Evolutionary conservation across 2,329 filamentous ascomycete genomes (phyloP).

Genomic region (Aspergillus sp.): DNA sequence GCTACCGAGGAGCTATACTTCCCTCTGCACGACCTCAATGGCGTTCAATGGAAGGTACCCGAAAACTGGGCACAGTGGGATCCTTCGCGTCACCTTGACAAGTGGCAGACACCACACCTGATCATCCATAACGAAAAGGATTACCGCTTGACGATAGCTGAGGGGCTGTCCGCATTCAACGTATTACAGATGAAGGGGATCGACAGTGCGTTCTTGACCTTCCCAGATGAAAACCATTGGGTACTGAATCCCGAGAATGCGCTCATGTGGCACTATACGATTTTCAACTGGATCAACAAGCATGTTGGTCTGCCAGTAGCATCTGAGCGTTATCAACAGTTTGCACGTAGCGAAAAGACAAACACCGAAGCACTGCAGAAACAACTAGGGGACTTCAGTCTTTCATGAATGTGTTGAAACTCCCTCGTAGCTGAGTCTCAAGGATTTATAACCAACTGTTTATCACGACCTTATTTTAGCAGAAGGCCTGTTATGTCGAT

Average conservation of each 20-base stretch:
- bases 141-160: slow-evolving; percentile 81
- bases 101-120: slow-evolving; percentile 86
- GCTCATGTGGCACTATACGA: slow-evolving; percentile 83
- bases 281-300: slow-evolving; percentile 72
- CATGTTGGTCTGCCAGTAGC: slow-evolving; percentile 55
- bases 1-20: slow-evolving; percentile 57
- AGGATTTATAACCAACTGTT: not conserved
- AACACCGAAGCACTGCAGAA: slow-evolving; percentile 10
- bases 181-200: slow-evolving; percentile 74
- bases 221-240: slow-evolving; percentile 80
- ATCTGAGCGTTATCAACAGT: slow-evolving; percentile 28
- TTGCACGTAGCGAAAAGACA: slow-evolving; percentile 1
- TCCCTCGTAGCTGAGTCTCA: not conserved
- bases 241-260: slow-evolving; percentile 90
- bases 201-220: slow-evolving; percentile 75
- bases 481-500: not conserved
- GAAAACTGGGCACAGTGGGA: slow-evolving; percentile 59
- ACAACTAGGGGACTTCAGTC: slow-evolving; percentile 19
- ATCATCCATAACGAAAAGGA: slow-evolving; percentile 90
- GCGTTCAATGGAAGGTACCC: slow-evolving; percentile 50
- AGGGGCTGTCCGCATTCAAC: slow-evolving; percentile 84
- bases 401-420: slow-evolving; percentile 9
- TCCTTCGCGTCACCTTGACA: slow-evolving; percentile 54
- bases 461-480: not conserved
- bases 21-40: slow-evolving; percentile 53